These are phyloP conservation scores for Fusarium pseudonygamai DNA, from an alignment of 2,329 filamentous ascomycete species.

Conservation along the genomic window DNA sequence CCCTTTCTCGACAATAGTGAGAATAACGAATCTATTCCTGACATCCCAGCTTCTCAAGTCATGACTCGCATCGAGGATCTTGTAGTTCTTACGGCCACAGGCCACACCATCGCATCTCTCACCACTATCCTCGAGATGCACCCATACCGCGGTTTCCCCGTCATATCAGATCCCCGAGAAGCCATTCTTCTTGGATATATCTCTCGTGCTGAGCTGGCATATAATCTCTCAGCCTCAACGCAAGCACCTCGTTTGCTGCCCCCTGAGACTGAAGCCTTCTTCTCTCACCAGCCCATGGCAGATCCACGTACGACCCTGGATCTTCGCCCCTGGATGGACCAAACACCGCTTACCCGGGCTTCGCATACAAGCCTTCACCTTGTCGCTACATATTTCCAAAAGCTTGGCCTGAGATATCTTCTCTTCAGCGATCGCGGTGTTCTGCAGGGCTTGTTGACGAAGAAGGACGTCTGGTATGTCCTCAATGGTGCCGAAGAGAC, in stretches of 20 bases:
- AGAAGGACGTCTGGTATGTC: slow-evolving; percentile 97
- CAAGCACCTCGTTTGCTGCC: slow-evolving; percentile 68
- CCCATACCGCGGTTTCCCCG: slow-evolving; percentile 89
- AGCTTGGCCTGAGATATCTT: slow-evolving; percentile 89
- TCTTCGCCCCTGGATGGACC: slow-evolving; percentile 97
- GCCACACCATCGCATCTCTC: slow-evolving; percentile 85
- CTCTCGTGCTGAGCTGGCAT: slow-evolving; percentile 86
- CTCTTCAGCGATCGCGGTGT: slow-evolving; percentile 85
- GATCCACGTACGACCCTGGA: slow-evolving; percentile 84
- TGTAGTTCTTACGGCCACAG: slow-evolving; percentile 84
- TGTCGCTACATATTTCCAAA: slow-evolving; percentile 94
- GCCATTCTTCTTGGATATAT: slow-evolving; percentile 92
- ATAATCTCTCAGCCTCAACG: slow-evolving; percentile 71
- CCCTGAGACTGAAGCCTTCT: slow-evolving; percentile 80
- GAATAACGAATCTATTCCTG: slow-evolving; percentile 78
- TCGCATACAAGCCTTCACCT: slow-evolving; percentile 80
- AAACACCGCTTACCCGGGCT: slow-evolving; percentile 92
- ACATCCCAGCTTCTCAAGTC: slow-evolving; percentile 84
- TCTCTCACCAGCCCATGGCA: slow-evolving; percentile 82
- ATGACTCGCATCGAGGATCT: slow-evolving; percentile 95
- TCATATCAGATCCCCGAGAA: slow-evolving; percentile 80
- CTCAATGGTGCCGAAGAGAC: slow-evolving; percentile 80
- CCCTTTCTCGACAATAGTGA: slow-evolving; percentile 92
- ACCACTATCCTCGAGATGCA: slow-evolving; percentile 76
- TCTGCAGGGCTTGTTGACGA: slow-evolving; percentile 87